Conservation (phyloP, 2,329 filamentous ascomycete species). For the Cylindrodendrum hubeiense region DNA sequence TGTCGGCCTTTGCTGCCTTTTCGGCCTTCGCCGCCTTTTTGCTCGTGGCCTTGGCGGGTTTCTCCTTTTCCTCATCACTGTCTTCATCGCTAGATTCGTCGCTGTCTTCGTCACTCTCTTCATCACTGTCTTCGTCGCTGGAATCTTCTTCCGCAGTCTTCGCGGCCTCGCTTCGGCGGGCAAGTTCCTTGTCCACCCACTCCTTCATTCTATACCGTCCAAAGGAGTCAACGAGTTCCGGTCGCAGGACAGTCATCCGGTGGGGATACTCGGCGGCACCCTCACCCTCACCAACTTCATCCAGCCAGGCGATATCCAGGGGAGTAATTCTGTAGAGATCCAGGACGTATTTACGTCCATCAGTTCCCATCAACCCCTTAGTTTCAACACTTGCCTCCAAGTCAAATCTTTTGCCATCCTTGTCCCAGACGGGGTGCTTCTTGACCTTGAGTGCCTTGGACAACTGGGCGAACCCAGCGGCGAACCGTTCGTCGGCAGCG, state of each 20-base stretch:
- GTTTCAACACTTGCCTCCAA: slow-evolving; percentile 97
- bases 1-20: slow-evolving; percentile 45
- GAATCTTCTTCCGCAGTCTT: slow-evolving; percentile 46
- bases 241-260: slow-evolving; percentile 92
- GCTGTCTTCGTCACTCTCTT: slow-evolving; percentile 39
- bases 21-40: slow-evolving; percentile 38
- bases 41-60: slow-evolving; percentile 32
- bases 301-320: slow-evolving; percentile 90
- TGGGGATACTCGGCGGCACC: slow-evolving; percentile 80
- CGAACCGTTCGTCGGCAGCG: slow-evolving; percentile 89
- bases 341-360: slow-evolving; percentile 96
- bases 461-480: slow-evolving; percentile 86
- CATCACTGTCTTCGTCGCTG: slow-evolving; percentile 50
- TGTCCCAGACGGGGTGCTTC: slow-evolving; percentile 97
- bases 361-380: slow-evolving; percentile 96
- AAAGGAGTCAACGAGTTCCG: slow-evolving; percentile 90
- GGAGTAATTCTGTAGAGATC: slow-evolving; percentile 96
- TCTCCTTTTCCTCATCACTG: slow-evolving; percentile 46
- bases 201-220: slow-evolving; percentile 88
- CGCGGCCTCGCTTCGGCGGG: slow-evolving; percentile 62
- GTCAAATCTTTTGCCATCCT: slow-evolving; percentile 90
- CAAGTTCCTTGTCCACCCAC: slow-evolving; percentile 85
- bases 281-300: slow-evolving; percentile 70
- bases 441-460: slow-evolving; percentile 93
- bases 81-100: slow-evolving; percentile 44